Conservation (phyloP, 306 rosid genomes). For the Potentilla sterilis region DNA sequence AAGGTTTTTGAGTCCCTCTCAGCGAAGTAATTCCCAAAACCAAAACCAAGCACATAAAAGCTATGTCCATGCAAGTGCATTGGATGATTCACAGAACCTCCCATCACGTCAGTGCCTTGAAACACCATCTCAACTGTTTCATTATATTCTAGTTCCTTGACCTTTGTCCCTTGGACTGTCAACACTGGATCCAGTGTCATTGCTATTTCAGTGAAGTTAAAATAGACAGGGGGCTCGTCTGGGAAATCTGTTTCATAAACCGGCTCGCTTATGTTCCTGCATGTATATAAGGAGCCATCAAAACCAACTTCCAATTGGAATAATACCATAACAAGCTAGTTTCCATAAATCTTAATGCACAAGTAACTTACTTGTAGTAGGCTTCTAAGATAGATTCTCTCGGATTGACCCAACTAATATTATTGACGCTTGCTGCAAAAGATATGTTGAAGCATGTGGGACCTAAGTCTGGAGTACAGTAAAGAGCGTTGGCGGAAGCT, state of each 20-base stretch:
- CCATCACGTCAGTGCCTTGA: conserved; percentile 10
- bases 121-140: conserved; percentile 19
- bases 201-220: not conserved
- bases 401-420: not conserved
- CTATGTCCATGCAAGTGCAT: conserved; percentile 22
- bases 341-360: not conserved
- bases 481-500: not conserved
- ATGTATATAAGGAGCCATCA: not conserved
- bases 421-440: not conserved
- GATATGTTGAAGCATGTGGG: not conserved
- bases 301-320: not conserved
- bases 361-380: not conserved
- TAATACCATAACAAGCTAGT: not conserved
- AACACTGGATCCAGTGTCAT: not conserved
- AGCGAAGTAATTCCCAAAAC: not conserved
- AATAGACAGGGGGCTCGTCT: not conserved
- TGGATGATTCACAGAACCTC: conserved; percentile 1
- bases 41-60: conserved; percentile 5
- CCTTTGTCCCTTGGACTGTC: conserved; percentile 16
- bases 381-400: not conserved
- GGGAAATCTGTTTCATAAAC: conserved; percentile 11
- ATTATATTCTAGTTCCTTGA: conserved; percentile 8
- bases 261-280: conserved; percentile 9
- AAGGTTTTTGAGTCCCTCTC: conserved; percentile 5
- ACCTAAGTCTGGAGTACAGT: not conserved